Base-by-base conservation (phyloP, 345 rosid genomes). In the Diplotaxis tenuifolia region DNA sequence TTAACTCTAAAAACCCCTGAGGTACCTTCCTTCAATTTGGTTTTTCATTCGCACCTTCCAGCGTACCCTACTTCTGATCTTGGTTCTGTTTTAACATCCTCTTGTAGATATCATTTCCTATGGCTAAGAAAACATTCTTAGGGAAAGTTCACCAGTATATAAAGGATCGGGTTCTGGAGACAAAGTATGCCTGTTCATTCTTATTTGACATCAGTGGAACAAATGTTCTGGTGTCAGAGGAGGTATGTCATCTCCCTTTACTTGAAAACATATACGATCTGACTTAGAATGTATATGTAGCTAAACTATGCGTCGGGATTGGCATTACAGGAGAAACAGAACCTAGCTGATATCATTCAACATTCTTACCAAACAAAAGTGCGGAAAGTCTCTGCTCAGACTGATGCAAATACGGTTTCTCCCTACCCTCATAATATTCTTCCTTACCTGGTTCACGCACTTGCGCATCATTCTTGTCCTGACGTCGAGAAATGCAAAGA, bases 381-480 rank as follows among this genome's bases (percentile, higher is more conserved):
- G 22, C 85, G 96, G 36, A 90, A 88, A 68, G 82, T 83, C 32
- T 65, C 96, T 54, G 32, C 79, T 62, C 97, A 83, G 64, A 76
- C 83, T 82, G 97, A 92, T 85, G 71, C 85, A 47, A 85, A 78
- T 80, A 68, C 89, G 45, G 77, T 61, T 18, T 50, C 80, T 53
- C 76, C 76, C 29, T 84, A 84, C 82, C 92, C 97, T 27, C 94
- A 95, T 62, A 73, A 82, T 77, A 82, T 92, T 67, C 83, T 92
- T 9, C 83, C 96, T 4, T 86, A 87, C 71, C 68, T 86, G 80
- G 91, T 95, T 72, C 97, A 95, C 74, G 74, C 83, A 58, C 88
- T 95, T 73, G 97, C 99, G 15, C 96, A 92, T 84, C 87, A 78
- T 75, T 95, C 84, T 64, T 92, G 93, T 80, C 97, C 99, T 47